Conservation (phyloP, 805 yeast genomes). For the Sugiyamaella qingdaonensis region DNA sequence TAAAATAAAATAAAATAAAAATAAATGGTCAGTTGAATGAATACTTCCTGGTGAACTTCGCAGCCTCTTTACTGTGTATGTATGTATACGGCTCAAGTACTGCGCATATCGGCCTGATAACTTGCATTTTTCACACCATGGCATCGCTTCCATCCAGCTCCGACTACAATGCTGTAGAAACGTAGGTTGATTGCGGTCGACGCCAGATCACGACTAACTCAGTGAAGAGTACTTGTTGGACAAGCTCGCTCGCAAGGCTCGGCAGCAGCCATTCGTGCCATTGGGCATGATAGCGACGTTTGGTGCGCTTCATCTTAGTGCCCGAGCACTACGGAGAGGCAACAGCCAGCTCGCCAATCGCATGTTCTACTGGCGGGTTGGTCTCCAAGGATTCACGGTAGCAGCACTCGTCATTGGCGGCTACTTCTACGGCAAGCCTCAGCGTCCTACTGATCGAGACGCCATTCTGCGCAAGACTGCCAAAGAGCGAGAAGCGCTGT, state of each 20-base stretch:
- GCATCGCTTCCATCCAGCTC: constrained; percentile 2
- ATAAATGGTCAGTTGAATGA: no score
- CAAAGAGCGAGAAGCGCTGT: constrained; percentile 72
- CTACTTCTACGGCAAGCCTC: constrained; percentile 49
- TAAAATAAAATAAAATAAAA: no score
- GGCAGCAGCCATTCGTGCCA: constrained; percentile 88
- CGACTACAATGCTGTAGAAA: not conserved
- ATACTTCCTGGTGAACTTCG: no score
- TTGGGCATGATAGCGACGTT: constrained; percentile 74
- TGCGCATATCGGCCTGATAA: not conserved
- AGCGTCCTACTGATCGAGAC: constrained; percentile 40
- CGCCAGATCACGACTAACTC: not conserved
- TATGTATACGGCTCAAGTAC: no score
- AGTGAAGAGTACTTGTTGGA: constrained; percentile 18
- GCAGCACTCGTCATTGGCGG: constrained; percentile 83
- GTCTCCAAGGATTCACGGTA: constrained; percentile 76
- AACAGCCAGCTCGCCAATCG: constrained; percentile 71
- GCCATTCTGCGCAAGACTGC: constrained; percentile 73
- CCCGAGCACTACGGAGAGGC: constrained; percentile 67
- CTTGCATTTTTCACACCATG: not conserved
- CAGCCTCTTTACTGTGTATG: no score
- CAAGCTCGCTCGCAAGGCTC: constrained; percentile 43
- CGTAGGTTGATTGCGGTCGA: not conserved
- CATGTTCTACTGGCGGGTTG: constrained; percentile 89
- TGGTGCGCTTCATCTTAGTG: constrained; percentile 77